phyloP scores from a whole-genome alignment of 306 rosid genomes.

The Cicer pinnatifidum region DNA sequence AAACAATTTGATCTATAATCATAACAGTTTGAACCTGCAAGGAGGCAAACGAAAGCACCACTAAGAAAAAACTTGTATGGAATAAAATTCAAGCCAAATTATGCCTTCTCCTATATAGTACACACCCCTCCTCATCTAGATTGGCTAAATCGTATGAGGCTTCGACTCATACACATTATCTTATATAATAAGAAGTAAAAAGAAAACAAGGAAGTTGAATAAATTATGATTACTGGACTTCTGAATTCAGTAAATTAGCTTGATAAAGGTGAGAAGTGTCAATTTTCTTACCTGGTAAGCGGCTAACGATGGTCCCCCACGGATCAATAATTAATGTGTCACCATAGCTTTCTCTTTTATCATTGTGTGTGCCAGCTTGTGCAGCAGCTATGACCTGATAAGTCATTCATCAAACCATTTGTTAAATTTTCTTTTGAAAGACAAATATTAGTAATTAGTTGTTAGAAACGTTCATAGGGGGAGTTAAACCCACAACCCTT shows the following conservation, averaged over 20 bases:
- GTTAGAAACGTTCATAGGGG: not conserved
- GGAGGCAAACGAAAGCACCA: conserved; percentile 17
- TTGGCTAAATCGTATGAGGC: not conserved
- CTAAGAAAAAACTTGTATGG: not conserved
- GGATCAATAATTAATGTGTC: conserved; percentile 90
- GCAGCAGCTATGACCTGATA: conserved; percentile 95
- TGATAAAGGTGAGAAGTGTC: conserved; percentile 7
- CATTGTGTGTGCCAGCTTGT: conserved; percentile 81
- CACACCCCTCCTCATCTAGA: not conserved
- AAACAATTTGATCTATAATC: conserved; percentile 7
- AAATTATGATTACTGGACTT: not conserved
- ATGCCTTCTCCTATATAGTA: conserved; percentile 9
- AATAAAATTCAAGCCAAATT: conserved; percentile 33
- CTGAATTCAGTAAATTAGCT: not conserved
- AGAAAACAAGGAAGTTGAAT: not conserved
- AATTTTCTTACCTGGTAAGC: conserved; percentile 70
- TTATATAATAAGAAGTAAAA: not conserved
- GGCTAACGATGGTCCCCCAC: conserved; percentile 86
- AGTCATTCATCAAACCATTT: conserved; percentile 43
- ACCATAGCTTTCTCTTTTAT: conserved; percentile 87
- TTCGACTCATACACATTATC: not conserved
- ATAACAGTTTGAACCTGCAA: conserved; percentile 22
- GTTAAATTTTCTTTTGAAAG: not conserved
- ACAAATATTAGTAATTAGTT: not conserved
- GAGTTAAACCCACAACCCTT: not conserved